Conservation (phyloP, 2,329 filamentous ascomycete genomes). For the Nigrospora osmanthi region DNA sequence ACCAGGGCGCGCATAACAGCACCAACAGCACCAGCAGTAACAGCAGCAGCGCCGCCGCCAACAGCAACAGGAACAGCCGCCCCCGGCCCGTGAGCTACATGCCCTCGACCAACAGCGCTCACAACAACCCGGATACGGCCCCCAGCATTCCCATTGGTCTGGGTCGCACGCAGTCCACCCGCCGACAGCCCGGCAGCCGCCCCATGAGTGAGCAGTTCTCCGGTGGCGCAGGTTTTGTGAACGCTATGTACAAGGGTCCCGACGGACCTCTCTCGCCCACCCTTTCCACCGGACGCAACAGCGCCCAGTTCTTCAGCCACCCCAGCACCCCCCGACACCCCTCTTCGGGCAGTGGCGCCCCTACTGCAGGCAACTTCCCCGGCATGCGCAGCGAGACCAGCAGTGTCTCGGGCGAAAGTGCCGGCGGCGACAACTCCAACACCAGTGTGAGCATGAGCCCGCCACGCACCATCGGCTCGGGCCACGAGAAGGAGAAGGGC, state of each 20-base stretch:
- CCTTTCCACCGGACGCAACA: constrained; percentile 49
- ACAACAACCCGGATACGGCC: constrained; percentile 64
- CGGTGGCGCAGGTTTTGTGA: constrained; percentile 63
- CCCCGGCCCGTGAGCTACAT: constrained; percentile 52
- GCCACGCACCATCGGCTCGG: constrained; percentile 32
- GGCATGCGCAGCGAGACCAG: constrained; percentile 61
- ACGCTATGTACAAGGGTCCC: constrained; percentile 81
- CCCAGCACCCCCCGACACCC: constrained; percentile 18
- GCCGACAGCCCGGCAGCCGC: constrained; percentile 33
- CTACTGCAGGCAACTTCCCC: constrained; percentile 59
- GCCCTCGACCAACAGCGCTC: constrained; percentile 32
- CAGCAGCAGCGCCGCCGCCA: background rate
- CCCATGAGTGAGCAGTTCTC: constrained; percentile 59
- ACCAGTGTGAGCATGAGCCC: constrained; percentile 40
- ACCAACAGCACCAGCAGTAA: constrained; percentile 14
- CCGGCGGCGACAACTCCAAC: constrained; percentile 46
- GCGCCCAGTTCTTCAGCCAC: constrained; percentile 53
- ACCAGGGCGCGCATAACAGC: background rate
- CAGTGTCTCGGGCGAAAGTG: constrained; percentile 61
- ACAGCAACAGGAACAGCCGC: constrained; percentile 27
- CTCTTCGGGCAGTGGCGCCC: constrained; percentile 37
- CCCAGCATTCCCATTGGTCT: constrained; percentile 66
- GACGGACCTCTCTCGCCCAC: constrained; percentile 55
- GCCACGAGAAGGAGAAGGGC: constrained; percentile 30
- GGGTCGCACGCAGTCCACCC: constrained; percentile 44